Evolutionary conservation across 2,329 filamentous ascomycete genomes (phyloP), one percentile per base, ranked within the genome.

Genomic region (Pseudovirgaria hyperparasitica): DNA sequence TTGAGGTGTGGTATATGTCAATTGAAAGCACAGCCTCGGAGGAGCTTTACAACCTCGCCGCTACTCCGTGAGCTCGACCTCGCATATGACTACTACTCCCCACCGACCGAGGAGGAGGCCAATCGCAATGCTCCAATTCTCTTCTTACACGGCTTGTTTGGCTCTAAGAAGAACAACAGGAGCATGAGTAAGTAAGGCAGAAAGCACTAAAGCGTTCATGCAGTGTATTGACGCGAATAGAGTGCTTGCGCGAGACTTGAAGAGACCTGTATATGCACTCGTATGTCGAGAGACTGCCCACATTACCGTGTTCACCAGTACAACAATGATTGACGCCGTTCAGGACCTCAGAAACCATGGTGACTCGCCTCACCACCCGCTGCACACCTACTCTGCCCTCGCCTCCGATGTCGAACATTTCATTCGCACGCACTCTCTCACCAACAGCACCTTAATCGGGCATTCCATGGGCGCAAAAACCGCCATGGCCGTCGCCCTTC

Each of bases 381-480:
- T 62, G 2, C 90, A 96, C 53, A 77, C 87, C 57, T 96, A 96
- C 53, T 52, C 57, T 2, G 67, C 72, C 23, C 85, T 96, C 70
- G 82, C 87, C 4, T 70, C 76, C 38, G 87, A 96, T 43, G 74
- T 94, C 8, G 72, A 76, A 29, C 63, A 67, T 23, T 96, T 96
- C 52, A 76, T 96, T 30, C 42, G 64, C 5, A 59, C 79, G 29
- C 77, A 92, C 50, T 60, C 64, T 4, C 58, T 94, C n/a, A 59
- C 67, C 23, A 61, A 79, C 16, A 65, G 76, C 2, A 84, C 80
- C 0, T 58, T 96, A 16, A 90, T 96, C 43, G 87, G 87, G 0
- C 90, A 96, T 57, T 93, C 84, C 2, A 96, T 96, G 87, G 87
- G 90, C 36, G 87, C 87, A 24, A 96, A 96, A 62, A 76, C 79